Conservation (phyloP, 1,284 basidiomycete genomes). For the Golubevia sp. region DNA sequence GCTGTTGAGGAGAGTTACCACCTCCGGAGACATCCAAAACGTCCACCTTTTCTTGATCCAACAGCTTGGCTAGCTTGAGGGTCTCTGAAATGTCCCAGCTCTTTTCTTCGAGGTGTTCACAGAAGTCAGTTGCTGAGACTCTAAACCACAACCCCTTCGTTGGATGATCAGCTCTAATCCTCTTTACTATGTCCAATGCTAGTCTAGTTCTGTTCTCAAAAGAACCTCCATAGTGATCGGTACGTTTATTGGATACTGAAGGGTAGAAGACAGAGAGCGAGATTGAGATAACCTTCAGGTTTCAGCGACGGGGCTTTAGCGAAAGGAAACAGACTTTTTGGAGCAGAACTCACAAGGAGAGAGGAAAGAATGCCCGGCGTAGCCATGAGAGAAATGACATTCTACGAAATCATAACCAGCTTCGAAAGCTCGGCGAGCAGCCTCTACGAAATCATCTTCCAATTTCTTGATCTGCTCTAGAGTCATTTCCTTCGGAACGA, state of each 20-base stretch:
- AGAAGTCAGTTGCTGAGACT: slow-evolving; percentile 46
- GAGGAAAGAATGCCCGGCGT: slow-evolving; percentile 68
- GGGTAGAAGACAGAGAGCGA: not conserved
- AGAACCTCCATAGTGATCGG: slow-evolving; percentile 55
- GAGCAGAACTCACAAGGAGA: too few species aligned
- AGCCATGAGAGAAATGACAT: slow-evolving; percentile 65
- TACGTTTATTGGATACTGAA: slow-evolving; percentile 51
- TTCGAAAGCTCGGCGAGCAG: slow-evolving; percentile 67
- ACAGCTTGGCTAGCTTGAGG: slow-evolving; percentile 27
- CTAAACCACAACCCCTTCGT: slow-evolving; percentile 53
- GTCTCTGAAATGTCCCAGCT: slow-evolving; percentile 45
- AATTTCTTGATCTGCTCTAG: slow-evolving; percentile 69
- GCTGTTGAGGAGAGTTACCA: slow-evolving; percentile 25
- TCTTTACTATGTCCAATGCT: slow-evolving; percentile 25
- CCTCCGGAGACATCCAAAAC: slow-evolving; percentile 47
- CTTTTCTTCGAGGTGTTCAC: slow-evolving; percentile 27
- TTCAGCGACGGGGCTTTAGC: too few species aligned
- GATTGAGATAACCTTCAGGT: too few species aligned
- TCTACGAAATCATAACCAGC: slow-evolving; percentile 75
- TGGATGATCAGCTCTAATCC: slow-evolving; percentile 43
- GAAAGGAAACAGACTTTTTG: too few species aligned
- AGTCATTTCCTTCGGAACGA: slow-evolving; percentile 69
- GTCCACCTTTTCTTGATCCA: slow-evolving; percentile 46
- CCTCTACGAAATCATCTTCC: slow-evolving; percentile 71
- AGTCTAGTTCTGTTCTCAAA: slow-evolving; percentile 45